Conservation (phyloP, 2,329 filamentous ascomycete genomes). For the Elsinoe fawcettii region DNA sequence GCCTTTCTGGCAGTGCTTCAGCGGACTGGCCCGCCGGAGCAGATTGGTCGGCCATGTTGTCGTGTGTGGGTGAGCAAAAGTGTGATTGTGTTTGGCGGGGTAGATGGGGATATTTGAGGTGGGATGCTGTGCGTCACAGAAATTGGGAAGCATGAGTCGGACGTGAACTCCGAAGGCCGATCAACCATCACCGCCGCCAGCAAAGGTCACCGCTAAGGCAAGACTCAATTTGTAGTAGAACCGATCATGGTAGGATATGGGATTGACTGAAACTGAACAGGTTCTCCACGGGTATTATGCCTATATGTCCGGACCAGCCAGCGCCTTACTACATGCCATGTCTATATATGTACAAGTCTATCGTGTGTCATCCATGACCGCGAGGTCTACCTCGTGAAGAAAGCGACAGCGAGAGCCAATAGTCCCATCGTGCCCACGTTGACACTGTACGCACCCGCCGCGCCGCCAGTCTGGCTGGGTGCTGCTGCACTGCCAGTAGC, state of each 20-base stretch:
- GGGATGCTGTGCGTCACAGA: conserved; percentile 11
- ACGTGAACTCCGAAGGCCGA: conserved; percentile 2
- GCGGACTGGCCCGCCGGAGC: conserved; percentile 17
- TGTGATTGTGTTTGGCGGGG: conserved; percentile 12
- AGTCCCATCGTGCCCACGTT: conserved; percentile 14
- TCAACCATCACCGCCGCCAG: background rate
- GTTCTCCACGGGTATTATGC: no score
- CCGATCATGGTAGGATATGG: no score
- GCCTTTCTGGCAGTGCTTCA: conserved; percentile 25
- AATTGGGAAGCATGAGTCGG: conserved; percentile 6
- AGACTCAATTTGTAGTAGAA: no score
- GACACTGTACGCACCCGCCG: conserved; percentile 3
- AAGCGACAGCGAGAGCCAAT: conserved; percentile 3
- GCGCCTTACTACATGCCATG: background rate
- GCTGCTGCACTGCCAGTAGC: background rate
- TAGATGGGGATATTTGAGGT: conserved; percentile 2
- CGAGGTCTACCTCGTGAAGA: background rate
- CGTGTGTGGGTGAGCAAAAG: background rate
- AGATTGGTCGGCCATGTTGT: conserved; percentile 23
- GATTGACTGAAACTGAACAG: no score
- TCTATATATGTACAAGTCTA: background rate
- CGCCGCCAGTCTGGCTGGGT: conserved; percentile 6
- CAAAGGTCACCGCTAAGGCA: background rate
- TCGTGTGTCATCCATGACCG: background rate
- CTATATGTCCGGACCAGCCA: background rate